These are phyloP conservation scores for Hibiscus trionum DNA, from an alignment of 345 rosid species.

Conservation along the genomic window DNA sequence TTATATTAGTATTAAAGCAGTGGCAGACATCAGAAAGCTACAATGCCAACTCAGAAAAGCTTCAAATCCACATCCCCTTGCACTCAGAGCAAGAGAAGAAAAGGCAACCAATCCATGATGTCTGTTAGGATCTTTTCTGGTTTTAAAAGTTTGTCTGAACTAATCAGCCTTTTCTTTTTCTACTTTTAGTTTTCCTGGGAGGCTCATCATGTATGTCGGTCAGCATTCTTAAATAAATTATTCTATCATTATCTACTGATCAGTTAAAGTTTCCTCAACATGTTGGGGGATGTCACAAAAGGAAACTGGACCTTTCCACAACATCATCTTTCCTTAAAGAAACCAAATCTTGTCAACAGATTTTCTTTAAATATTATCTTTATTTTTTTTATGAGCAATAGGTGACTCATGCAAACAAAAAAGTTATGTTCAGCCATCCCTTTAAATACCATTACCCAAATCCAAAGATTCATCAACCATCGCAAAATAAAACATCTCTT, in stretches of 20 bases:
- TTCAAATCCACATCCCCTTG: constrained; percentile 19
- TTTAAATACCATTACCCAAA: constrained; percentile 11
- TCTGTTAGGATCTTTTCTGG: constrained; percentile 5
- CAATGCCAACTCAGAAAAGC: constrained; percentile 39
- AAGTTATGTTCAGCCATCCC: constrained; percentile 16
- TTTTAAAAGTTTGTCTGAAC: constrained; percentile 13
- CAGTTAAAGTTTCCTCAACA: neutral
- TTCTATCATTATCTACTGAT: neutral
- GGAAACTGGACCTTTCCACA: too few relatives aligned
- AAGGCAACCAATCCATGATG: neutral
- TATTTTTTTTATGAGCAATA: constrained; percentile 12
- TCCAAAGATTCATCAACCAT: constrained; percentile 8
- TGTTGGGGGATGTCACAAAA: too few relatives aligned
- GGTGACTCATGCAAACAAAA: constrained; percentile 27
- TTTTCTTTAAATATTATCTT: constrained; percentile 7
- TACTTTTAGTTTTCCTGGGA: too few relatives aligned
- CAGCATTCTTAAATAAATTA: neutral
- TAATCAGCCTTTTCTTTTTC: neutral
- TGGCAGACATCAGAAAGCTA: constrained; percentile 30
- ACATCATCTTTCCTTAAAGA: too few relatives aligned
- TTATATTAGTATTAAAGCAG: constrained; percentile 16
- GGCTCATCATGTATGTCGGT: too few relatives aligned
- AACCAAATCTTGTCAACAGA: too few relatives aligned
- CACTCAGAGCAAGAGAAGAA: neutral
- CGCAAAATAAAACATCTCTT: neutral